Conservation (phyloP, 2,329 filamentous ascomycete genomes). For the Trichoderma atroviride region DNA sequence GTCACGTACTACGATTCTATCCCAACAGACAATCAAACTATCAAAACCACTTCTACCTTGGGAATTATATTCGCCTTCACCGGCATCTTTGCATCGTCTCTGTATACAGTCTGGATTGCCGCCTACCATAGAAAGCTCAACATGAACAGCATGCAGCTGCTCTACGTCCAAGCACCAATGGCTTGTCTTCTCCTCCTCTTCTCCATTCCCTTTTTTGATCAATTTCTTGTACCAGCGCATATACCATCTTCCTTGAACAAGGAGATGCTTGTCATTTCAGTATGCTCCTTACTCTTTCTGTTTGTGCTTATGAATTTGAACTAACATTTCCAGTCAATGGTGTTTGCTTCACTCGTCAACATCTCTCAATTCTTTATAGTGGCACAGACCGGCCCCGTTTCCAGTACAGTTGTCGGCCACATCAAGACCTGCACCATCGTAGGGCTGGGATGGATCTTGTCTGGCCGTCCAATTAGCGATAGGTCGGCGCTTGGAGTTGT, state of each 20-base stretch:
- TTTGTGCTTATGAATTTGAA: background rate
- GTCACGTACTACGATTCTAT: conserved; percentile 71
- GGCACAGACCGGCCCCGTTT: conserved; percentile 63
- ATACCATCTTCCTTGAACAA: background rate
- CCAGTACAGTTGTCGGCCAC: conserved; percentile 67
- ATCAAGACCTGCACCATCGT: conserved; percentile 68
- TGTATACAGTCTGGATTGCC: conserved; percentile 71
- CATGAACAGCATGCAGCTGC: conserved; percentile 69
- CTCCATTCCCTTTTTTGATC: conserved; percentile 66
- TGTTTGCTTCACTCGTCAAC: conserved; percentile 67
- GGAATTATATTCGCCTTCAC: conserved; percentile 66
- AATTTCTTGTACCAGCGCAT: conserved; percentile 51
- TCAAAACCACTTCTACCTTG: conserved; percentile 59
- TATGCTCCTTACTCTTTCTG: conserved; percentile 38
- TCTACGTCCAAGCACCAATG: conserved; percentile 68
- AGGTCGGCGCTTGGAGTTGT: conserved; percentile 58
- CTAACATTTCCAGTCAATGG: conserved; percentile 53
- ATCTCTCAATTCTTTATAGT: conserved; percentile 66
- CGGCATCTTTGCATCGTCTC: conserved; percentile 65
- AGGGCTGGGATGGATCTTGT: conserved; percentile 62
- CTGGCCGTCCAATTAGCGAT: conserved; percentile 58
- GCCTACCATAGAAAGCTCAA: conserved; percentile 66
- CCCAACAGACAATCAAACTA: conserved; percentile 47
- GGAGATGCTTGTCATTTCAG: conserved; percentile 40
- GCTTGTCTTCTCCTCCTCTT: conserved; percentile 65